These are phyloP conservation scores for Raffaelea albimanens DNA, from an alignment of 2,329 filamentous ascomycete genomes.

Conservation along the genomic window DNA sequence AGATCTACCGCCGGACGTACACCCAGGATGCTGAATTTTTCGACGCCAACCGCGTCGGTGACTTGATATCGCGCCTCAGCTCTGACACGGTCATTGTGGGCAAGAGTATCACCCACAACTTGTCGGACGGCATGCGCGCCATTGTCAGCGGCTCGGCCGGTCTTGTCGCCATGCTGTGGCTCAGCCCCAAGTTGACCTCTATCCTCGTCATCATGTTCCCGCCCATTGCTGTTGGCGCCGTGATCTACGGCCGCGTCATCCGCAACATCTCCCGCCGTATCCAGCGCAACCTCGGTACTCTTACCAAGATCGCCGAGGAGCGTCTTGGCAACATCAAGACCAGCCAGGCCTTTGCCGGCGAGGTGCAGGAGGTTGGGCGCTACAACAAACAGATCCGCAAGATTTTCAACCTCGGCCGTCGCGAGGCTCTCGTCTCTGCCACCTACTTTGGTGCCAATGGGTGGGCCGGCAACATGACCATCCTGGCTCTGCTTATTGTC, in stretches of 20 bases:
- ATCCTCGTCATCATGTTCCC: constrained; percentile 82
- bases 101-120: constrained; percentile 95
- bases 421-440: constrained; percentile 79
- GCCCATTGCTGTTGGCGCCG: constrained; percentile 79
- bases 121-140: constrained; percentile 89
- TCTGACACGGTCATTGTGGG: constrained; percentile 97
- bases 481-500: constrained; percentile 79
- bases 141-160: constrained; percentile 85
- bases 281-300: constrained; percentile 81
- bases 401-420: constrained; percentile 82
- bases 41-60: constrained; percentile 92
- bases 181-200: constrained; percentile 81
- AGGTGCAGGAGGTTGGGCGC: constrained; percentile 78
- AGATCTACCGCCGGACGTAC: constrained; percentile 84
- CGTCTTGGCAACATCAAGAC: constrained; percentile 95
- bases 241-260: constrained; percentile 84
- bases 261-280: constrained; percentile 85
- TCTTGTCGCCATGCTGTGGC: constrained; percentile 89
- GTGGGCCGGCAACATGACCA: constrained; percentile 93
- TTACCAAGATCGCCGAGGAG: constrained; percentile 97
- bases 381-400: constrained; percentile 90
- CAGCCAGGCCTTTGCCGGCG: constrained; percentile 90
- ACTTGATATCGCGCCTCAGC: constrained; percentile 88
- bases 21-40: constrained; percentile 99
- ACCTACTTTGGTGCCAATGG: constrained; percentile 83